These are phyloP conservation scores for Tephrocybe sp. DNA, from an alignment of 768 basidiomycete genomes.

Conservation along the genomic window DNA sequence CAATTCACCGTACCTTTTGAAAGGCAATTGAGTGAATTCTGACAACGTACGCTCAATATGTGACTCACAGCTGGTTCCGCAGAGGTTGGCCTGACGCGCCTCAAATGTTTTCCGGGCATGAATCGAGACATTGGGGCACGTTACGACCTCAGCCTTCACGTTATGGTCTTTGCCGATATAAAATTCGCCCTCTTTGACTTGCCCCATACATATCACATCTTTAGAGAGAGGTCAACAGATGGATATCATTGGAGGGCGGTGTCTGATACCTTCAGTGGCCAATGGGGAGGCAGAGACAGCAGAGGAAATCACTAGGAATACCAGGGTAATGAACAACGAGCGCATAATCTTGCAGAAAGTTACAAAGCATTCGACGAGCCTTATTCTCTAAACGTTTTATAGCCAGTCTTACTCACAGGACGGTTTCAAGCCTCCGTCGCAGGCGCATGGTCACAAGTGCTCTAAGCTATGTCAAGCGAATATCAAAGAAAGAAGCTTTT, in stretches of 20 bases:
- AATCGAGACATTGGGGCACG: conserved; percentile 25
- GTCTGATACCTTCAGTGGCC: background rate
- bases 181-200: conserved; percentile 22
- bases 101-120: conserved; percentile 13
- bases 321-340: background rate
- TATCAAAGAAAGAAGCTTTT: background rate
- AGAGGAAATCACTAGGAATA: background rate
- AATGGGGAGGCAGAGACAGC: conserved; percentile 3
- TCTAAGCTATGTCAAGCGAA: background rate
- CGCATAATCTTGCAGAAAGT: no score
- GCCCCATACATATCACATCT: conserved; percentile 20
- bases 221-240: background rate
- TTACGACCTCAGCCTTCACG: conserved; percentile 34
- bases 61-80: conserved; percentile 36
- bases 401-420: background rate
- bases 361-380: no score
- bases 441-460: background rate
- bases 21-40: background rate
- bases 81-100: conserved; percentile 36
- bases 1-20: conserved; percentile 39
- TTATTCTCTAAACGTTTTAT: background rate
- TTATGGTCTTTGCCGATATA: conserved; percentile 41
- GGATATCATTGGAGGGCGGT: background rate
- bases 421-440: background rate
- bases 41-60: background rate